Evolutionary conservation across 176 grass and related monocot species (phyloP), one percentile per base, ranked within the genome.

Genomic region (Aegilops longissima): DNA sequence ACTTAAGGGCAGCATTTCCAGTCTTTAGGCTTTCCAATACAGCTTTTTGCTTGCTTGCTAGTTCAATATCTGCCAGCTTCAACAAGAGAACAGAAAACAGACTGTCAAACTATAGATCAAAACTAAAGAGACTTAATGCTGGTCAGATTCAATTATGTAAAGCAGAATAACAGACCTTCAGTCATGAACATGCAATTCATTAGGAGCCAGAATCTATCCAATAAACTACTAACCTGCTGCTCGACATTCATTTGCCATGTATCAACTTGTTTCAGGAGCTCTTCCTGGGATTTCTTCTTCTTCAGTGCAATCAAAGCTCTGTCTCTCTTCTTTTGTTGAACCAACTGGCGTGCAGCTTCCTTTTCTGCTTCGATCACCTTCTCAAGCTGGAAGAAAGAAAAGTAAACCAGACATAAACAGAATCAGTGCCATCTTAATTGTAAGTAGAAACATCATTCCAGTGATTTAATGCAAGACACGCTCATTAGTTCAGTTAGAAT

Each of bases 211-310:
- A 75, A 68, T 70, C 16, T 70, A 77, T 81, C 24, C 18, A 88
- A 77, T 52, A 30, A 66, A 88, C 39, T 58, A 85, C 78, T 35
- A 81, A 99, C 97, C 91, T 96, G 94, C 54, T 96, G 90, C 73
- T 99, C 97, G 74, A 99, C 94, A 90, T 96, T 99, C 82, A 96
- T 91, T 91, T 94, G 87, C 92, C 92, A 99, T 88, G 85, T 87
- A 90, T 99, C 94, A 87, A 94, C 97, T 87, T 96, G 90, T 87
- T 94, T 99, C 62, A 96, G 59, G 12, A 96, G 73, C 71, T 97
- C 97, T 89, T 94, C 97, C 85, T 96, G 97, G 52, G 92, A 63
- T 88, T 98, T 98, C 80, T 99, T 96, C 90, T 99, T 99, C 87
- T 93, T 99, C 69, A 99, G 84, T 39, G 94, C 92, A 87, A 99